phyloP scores from a whole-genome alignment of 768 basidiomycete species.

The Pholiota conissans region DNA sequence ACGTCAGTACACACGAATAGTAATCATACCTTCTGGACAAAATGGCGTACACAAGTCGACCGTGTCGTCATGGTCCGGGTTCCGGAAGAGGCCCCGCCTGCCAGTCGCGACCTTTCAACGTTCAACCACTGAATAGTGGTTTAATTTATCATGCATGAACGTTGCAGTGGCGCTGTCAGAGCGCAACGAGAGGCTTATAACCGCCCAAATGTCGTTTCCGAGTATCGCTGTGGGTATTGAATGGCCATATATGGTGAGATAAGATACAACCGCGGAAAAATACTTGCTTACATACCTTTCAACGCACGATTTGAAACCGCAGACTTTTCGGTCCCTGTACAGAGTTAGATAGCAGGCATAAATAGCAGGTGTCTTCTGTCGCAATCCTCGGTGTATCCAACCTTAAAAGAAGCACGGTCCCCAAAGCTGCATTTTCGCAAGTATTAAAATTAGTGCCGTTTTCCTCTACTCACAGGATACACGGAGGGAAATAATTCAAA shows the following conservation, averaged over 20 bases:
- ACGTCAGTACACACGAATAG: neutral
- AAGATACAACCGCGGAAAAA: neutral
- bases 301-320: neutral
- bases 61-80: too few species aligned
- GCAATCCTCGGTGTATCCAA: neutral
- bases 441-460: neutral
- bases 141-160: neutral
- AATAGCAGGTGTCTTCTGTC: neutral
- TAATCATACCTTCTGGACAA: neutral
- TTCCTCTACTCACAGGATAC: slow-evolving; percentile 1
- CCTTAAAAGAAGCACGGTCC: neutral
- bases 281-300: neutral
- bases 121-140: too few species aligned
- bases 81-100: too few species aligned
- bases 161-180: neutral
- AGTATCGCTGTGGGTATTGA: neutral
- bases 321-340: too few species aligned
- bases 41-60: too few species aligned
- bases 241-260: neutral
- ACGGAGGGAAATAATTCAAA: neutral
- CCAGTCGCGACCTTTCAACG: too few species aligned
- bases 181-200: neutral
- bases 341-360: too few species aligned
- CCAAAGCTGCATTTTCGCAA: neutral
- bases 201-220: neutral